Evolutionary conservation across 768 basidiomycete species (phyloP).

Genomic region (Leccinum subgranulosum): DNA sequence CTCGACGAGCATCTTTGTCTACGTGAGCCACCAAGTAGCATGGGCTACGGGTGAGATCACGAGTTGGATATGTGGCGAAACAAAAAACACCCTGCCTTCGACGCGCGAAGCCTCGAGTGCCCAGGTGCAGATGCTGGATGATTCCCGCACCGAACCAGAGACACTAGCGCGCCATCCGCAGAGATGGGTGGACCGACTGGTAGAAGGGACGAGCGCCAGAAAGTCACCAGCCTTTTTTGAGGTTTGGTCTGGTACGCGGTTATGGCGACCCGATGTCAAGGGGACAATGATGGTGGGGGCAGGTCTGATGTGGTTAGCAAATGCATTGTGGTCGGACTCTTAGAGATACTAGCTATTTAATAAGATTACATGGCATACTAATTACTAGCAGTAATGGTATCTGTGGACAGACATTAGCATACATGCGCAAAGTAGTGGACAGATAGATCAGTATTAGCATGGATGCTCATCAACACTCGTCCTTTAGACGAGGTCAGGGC

Average conservation of each 20-base stretch:
- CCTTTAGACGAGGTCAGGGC: constrained; percentile 79
- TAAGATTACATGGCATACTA: constrained; percentile 3
- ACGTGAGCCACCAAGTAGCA: constrained; percentile 72
- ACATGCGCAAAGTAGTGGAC: not conserved
- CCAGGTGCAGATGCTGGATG: not conserved
- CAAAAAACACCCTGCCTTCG: constrained; percentile 24
- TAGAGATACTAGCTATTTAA: not conserved
- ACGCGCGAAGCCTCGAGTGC: constrained; percentile 10
- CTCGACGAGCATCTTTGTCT: constrained; percentile 77
- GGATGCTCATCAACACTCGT: constrained; percentile 72
- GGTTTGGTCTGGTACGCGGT: constrained; percentile 30
- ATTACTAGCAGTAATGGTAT: not conserved
- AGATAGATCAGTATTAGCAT: constrained; percentile 81
- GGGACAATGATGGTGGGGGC: constrained; percentile 41
- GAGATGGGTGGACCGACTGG: constrained; percentile 52
- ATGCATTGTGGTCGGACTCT: constrained; percentile 52
- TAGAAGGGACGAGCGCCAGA: constrained; percentile 29
- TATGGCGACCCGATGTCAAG: constrained; percentile 39
- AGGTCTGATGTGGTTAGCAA: constrained; percentile 60
- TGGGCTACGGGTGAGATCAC: constrained; percentile 75
- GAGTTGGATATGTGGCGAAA: constrained; percentile 45
- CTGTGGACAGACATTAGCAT: constrained; percentile 20
- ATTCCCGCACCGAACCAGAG: constrained; percentile 30
- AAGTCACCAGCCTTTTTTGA: constrained; percentile 23
- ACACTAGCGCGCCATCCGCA: constrained; percentile 36